Evolutionary conservation across 2,329 filamentous ascomycete species (phyloP), one percentile per base, ranked within the genome.

Genomic region (Geosmithia flava): DNA sequence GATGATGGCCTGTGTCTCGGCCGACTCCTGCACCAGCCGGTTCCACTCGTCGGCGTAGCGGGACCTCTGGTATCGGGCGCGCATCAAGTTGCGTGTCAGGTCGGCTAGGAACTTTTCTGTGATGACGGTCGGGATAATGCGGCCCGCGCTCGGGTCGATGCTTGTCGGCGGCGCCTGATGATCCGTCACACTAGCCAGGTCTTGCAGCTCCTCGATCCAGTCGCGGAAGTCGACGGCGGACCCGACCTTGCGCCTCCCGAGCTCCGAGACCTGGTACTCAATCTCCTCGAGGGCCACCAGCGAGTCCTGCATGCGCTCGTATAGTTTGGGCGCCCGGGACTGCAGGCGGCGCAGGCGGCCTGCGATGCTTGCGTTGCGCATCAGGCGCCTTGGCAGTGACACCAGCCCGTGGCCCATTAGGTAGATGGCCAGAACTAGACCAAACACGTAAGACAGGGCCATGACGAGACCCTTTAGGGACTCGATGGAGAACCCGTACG

Each of bases 361-460:
- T 54, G 82, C 85, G 44, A 90, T 79, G 59, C 82, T 88, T 30
- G 89, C 84, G 59, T 87, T 85, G 50, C 84, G 80, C 58, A 93
- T 84, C 16, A 98, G 70, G 39, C 78, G 79, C 54, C 91, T 76
- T 1, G 93, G 93, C 49, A 98, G 85, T 1, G 90, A 85, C 30
- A 98, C 93, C 23, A 98, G 73, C 7, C 93, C 93, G 64, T 98
- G 93, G 7, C 93, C 93, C 91, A 98, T 97, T 41, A 98, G 74
- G 59, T 95, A 97, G 52, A 98, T 95, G 44, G 90, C 93, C 47
- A 97, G 74, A 4, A 91, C 74, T 56, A 98, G 69, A 57, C 90
- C 89, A 85, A 90, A 97, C 51, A 88, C 87, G 64, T 98, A 98
- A 39, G 91, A 87, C 51, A 97, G 71, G 15, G 93, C 91, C 87